Evolutionary conservation across 139 green algal genomes (phyloP).

Genomic region (Coelastrella sp.): DNA sequence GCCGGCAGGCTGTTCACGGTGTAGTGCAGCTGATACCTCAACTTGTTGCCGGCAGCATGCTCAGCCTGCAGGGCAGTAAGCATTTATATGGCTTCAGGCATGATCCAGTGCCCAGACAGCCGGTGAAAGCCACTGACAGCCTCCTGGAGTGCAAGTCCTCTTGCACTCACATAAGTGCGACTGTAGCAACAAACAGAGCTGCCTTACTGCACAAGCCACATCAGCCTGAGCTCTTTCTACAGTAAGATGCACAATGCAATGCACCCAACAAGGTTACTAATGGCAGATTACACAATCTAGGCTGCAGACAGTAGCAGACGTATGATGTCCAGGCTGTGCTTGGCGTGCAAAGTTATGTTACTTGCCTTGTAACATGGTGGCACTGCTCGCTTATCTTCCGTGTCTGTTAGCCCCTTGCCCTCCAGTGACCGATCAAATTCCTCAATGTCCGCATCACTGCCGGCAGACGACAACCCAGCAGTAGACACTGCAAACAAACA

Average conservation of each 20-base stretch:
- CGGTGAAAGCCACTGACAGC: background rate
- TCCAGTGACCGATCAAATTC: conserved; percentile 14
- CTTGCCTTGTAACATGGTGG: conserved; percentile 61
- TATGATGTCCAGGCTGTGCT: no score
- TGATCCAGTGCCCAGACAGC: background rate
- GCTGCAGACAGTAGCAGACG: background rate
- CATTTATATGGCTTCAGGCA: background rate
- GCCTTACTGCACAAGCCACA: no score
- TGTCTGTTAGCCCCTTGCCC: background rate
- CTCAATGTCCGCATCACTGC: conserved; percentile 6
- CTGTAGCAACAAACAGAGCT: no score
- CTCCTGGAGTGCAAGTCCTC: no score
- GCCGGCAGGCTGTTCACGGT: conserved; percentile 16
- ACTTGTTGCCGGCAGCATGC: conserved; percentile 40
- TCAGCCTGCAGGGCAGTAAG: conserved; percentile 34
- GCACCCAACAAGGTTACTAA: background rate
- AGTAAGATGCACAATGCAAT: background rate
- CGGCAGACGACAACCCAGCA: background rate
- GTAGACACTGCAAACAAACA: background rate
- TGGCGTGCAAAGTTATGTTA: no score
- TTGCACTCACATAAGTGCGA: no score
- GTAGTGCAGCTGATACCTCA: conserved; percentile 56
- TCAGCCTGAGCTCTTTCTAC: no score
- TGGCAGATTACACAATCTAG: background rate
- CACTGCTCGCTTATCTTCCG: conserved; percentile 44